phyloP scores from a whole-genome alignment of 2,329 filamentous ascomycete genomes.

The Dactylellina cionopaga region DNA sequence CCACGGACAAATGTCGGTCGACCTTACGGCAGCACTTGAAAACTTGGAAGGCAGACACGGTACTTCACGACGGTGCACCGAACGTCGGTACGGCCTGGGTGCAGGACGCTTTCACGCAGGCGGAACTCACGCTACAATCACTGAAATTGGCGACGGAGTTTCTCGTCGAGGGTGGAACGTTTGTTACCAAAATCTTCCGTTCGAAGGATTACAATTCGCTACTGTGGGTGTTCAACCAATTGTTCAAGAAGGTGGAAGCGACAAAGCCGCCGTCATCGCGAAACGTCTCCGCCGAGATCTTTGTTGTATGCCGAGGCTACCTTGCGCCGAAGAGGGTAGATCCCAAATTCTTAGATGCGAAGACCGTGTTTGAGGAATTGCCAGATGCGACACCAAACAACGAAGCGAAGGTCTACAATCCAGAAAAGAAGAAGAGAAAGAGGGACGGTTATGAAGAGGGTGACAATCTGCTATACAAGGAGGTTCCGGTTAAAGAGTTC shows the following conservation, averaged over 20 bases:
- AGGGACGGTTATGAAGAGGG: slow-evolving; percentile 97
- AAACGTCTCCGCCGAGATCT: slow-evolving; percentile 97
- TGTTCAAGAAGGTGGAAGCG: slow-evolving; percentile 94
- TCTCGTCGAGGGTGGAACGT: slow-evolving; percentile 84
- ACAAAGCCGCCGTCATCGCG: slow-evolving; percentile 95
- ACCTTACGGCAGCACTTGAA: slow-evolving; percentile 91
- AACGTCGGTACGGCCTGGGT: slow-evolving; percentile 99
- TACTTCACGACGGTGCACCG: slow-evolving; percentile 94
- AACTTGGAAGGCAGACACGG: slow-evolving; percentile 94
- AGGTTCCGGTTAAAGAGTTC: slow-evolving; percentile 87
- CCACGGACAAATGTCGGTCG: slow-evolving; percentile 91
- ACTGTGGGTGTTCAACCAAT: slow-evolving; percentile 96
- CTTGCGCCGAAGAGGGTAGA: slow-evolving; percentile 95
- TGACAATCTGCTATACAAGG: slow-evolving; percentile 91
- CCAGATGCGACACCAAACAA: slow-evolving; percentile 87
- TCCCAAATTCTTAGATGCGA: slow-evolving; percentile 88
- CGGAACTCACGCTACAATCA: slow-evolving; percentile 87
- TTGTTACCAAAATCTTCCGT: slow-evolving; percentile 96
- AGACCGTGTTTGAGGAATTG: slow-evolving; percentile 91
- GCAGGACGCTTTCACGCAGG: slow-evolving; percentile 97
- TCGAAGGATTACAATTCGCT: slow-evolving; percentile 97
- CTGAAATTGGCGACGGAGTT: slow-evolving; percentile 96
- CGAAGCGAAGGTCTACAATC: slow-evolving; percentile 97
- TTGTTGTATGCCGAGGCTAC: slow-evolving; percentile 94
- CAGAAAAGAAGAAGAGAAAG: slow-evolving; percentile 96